Percentiles rank a stretch among this genome's conserved stretches.
Conservation (phyloP, 108 stramenopile species). For the Discostella stelligeroides region DNA sequence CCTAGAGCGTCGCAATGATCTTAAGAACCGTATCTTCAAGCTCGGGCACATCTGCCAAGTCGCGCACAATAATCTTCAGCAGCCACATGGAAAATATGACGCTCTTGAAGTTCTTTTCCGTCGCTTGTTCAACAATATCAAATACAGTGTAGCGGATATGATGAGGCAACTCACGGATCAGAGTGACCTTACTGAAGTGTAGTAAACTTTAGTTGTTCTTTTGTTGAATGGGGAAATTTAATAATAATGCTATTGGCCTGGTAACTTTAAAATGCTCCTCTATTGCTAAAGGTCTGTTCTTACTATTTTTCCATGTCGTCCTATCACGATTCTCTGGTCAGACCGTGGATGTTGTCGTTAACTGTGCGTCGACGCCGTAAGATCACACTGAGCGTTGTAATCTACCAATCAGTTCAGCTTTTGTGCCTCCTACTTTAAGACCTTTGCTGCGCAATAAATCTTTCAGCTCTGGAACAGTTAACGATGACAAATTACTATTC, state of each 20-base stretch:
- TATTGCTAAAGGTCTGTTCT: too few relatives aligned
- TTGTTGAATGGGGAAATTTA: constrained; percentile 1
- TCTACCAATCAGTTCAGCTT: constrained; percentile 82
- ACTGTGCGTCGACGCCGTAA: not conserved
- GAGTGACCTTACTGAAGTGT: constrained; percentile 83
- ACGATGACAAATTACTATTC: constrained; percentile 19
- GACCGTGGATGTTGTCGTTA: too few relatives aligned
- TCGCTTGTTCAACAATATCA: constrained; percentile 87
- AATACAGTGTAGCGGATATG: constrained; percentile 91
- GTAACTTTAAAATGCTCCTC: too few relatives aligned
- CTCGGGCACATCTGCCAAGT: constrained; percentile 86
- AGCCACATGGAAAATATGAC: constrained; percentile 86
- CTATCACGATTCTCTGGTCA: too few relatives aligned
- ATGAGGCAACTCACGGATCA: constrained; percentile 91
- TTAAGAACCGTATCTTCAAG: constrained; percentile 87
- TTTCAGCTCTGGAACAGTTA: constrained; percentile 79
- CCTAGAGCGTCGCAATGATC: constrained; percentile 80
- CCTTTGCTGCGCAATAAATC: constrained; percentile 70
- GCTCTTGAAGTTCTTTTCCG: constrained; percentile 83
- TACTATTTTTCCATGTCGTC: too few relatives aligned
- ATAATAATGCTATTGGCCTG: not conserved
- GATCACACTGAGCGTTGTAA: constrained; percentile 23
- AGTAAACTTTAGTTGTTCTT: constrained; percentile 15
- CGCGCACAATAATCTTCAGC: constrained; percentile 92
- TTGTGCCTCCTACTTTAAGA: constrained; percentile 86